These are phyloP conservation scores for Macrophomina pseudophaseolina DNA, from an alignment of 2,329 filamentous ascomycete species.

Conservation along the genomic window DNA sequence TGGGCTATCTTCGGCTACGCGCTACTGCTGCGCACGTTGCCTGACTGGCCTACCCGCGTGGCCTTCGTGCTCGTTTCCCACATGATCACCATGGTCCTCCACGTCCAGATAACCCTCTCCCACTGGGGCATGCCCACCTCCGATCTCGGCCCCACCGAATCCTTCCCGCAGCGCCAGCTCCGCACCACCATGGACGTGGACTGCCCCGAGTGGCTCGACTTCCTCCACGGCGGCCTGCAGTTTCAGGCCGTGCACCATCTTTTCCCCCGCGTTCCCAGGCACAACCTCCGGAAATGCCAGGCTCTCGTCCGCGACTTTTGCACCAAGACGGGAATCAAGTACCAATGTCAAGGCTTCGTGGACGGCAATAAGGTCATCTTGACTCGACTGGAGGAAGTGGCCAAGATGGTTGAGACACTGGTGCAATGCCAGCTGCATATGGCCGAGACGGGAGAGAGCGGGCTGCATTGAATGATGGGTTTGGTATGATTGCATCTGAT, in stretches of 20 bases:
- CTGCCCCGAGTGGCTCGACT: constrained; percentile 86
- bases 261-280: constrained; percentile 80
- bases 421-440: constrained; percentile 46
- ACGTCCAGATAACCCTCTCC: constrained; percentile 88
- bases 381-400: constrained; percentile 75
- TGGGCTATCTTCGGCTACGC: constrained; percentile 87
- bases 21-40: constrained; percentile 75
- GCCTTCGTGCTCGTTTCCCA: constrained; percentile 81
- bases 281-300: constrained; percentile 79
- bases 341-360: constrained; percentile 83
- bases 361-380: constrained; percentile 84
- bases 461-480: constrained; percentile 35
- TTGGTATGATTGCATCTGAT: background rate
- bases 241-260: constrained; percentile 90
- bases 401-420: constrained; percentile 71
- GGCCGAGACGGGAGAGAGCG: constrained; percentile 45
- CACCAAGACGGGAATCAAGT: constrained; percentile 79
- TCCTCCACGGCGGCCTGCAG: constrained; percentile 85
- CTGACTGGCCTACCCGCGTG: constrained; percentile 70
- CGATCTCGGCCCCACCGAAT: constrained; percentile 81
- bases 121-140: constrained; percentile 94
- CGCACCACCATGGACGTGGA: constrained; percentile 94
- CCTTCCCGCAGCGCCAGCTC: constrained; percentile 88
- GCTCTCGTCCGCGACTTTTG: constrained; percentile 81
- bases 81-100: constrained; percentile 78